Percentiles rank a stretch among this genome's conserved stretches.
phyloP scores from a whole-genome alignment of 768 basidiomycete genomes.

The Phlegmacium glaucopus region DNA sequence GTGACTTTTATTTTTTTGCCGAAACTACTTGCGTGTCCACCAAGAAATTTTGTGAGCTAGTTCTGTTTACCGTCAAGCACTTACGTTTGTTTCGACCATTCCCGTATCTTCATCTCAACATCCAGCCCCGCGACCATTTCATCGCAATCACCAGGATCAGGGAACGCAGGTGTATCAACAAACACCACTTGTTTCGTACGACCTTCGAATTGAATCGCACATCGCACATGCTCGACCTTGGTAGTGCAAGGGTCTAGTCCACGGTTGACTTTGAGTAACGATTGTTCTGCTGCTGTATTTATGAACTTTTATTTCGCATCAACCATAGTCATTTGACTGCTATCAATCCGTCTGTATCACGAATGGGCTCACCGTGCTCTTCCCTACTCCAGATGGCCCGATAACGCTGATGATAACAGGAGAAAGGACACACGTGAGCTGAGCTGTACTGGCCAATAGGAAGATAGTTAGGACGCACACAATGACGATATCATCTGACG shows the following conservation, averaged over 20 bases:
- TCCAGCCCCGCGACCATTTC: not conserved
- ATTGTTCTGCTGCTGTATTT: not conserved
- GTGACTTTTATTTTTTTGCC: conserved; percentile 6
- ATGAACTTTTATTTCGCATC: not conserved
- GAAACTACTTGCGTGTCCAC: not conserved
- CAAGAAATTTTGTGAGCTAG: not conserved
- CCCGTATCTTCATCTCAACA: conserved; percentile 5
- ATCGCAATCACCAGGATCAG: conserved; percentile 4
- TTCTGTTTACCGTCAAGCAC: not conserved
- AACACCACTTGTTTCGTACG: conserved; percentile 6
- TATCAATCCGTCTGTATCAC: not conserved
- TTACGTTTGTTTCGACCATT: conserved; percentile 7
- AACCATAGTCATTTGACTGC: not conserved
- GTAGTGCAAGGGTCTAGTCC: not conserved
- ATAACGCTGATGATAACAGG: not conserved
- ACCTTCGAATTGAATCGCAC: not conserved
- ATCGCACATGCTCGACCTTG: not conserved
- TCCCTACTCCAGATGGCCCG: not conserved
- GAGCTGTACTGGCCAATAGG: not conserved
- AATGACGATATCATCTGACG: conserved; percentile 1
- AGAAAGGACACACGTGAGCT: not conserved
- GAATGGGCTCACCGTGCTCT: not conserved
- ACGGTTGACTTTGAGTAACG: not conserved
- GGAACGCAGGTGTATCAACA: conserved; percentile 14
- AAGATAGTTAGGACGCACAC: conserved; percentile 1